phyloP scores from a whole-genome alignment of 2,329 filamentous ascomycete species.

The Cladophialophora yegresii region DNA sequence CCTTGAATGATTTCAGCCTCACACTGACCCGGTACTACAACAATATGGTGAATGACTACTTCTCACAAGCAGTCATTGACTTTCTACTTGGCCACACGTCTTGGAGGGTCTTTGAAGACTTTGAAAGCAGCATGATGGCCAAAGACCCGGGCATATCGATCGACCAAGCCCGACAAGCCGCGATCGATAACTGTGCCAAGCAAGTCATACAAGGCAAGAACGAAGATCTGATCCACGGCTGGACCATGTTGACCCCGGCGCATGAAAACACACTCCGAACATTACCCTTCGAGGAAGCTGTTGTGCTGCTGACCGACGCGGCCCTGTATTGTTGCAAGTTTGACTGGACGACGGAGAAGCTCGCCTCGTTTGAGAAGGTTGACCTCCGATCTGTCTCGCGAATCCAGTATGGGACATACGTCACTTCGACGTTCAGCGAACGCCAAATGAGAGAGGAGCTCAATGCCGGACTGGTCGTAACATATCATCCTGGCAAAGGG shows the following conservation, averaged over 20 bases:
- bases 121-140: slow-evolving; percentile 89
- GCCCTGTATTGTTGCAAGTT: slow-evolving; percentile 89
- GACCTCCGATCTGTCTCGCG: slow-evolving; percentile 71
- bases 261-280: slow-evolving; percentile 68
- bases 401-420: slow-evolving; percentile 81
- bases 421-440: slow-evolving; percentile 81
- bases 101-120: slow-evolving; percentile 84
- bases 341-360: slow-evolving; percentile 94
- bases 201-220: slow-evolving; percentile 80
- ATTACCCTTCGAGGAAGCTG: slow-evolving; percentile 80
- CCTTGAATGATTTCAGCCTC: slow-evolving; percentile 84
- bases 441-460: slow-evolving; percentile 73
- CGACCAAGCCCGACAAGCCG: slow-evolving; percentile 78
- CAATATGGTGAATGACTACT: slow-evolving; percentile 97
- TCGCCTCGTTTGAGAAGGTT: slow-evolving; percentile 86
- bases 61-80: slow-evolving; percentile 92
- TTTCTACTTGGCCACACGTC: slow-evolving; percentile 89
- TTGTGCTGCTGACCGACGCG: slow-evolving; percentile 80
- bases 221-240: slow-evolving; percentile 85
- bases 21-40: slow-evolving; percentile 74
- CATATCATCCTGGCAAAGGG: slow-evolving; percentile 70
- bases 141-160: slow-evolving; percentile 89
- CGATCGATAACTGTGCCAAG: slow-evolving; percentile 83
- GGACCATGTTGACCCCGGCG: slow-evolving; percentile 80
- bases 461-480: slow-evolving; percentile 82